phyloP scores from a whole-genome alignment of 2,329 filamentous ascomycete genomes.

The Exophiala dermatitidis region DNA sequence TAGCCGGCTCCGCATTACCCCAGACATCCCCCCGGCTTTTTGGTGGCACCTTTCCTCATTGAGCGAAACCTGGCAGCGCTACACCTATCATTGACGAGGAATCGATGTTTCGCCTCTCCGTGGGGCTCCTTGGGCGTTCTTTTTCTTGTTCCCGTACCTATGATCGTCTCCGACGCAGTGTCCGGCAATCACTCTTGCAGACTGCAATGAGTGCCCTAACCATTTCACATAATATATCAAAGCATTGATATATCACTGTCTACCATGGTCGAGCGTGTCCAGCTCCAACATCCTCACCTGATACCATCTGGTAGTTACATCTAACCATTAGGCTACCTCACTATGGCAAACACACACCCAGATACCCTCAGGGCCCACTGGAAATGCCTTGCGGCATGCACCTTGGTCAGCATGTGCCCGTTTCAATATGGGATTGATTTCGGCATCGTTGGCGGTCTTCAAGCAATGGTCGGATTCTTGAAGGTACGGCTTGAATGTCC shows the following conservation, averaged over 20 bases:
- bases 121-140: conserved; percentile 3
- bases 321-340: neutral
- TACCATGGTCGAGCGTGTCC: neutral
- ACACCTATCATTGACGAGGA: too few relatives aligned
- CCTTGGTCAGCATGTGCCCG: conserved; percentile 31
- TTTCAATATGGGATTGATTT: conserved; percentile 32
- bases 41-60: neutral
- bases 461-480: conserved; percentile 31
- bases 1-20: conserved; percentile 17
- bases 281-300: conserved; percentile 10
- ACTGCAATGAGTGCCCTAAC: too few relatives aligned
- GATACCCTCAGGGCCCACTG: conserved; percentile 20
- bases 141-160: conserved; percentile 1
- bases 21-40: conserved; percentile 6
- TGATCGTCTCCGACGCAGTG: conserved; percentile 3
- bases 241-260: conserved; percentile 7
- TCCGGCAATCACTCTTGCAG: neutral
- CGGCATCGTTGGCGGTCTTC: conserved; percentile 31
- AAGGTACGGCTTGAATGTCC: conserved; percentile 16
- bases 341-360: conserved; percentile 12
- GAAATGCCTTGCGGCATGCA: conserved; percentile 24
- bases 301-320: neutral
- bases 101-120: neutral
- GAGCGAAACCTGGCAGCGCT: neutral
- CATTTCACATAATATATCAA: too few relatives aligned